Conservation (phyloP, 2,329 filamentous ascomycete genomes). For the Hypocrella siamensis region DNA sequence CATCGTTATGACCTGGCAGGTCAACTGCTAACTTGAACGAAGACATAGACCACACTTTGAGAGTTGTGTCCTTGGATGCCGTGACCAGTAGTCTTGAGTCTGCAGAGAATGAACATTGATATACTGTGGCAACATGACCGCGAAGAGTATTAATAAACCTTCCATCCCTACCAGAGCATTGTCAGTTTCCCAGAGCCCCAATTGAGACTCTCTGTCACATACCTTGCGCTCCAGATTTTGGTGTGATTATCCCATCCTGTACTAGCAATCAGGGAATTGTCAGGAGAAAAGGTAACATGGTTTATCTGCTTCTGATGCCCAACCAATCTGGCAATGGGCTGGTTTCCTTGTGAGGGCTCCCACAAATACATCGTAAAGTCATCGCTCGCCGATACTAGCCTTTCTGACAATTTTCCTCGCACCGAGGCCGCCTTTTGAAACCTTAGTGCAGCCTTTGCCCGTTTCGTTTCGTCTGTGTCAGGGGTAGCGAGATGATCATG, state of each 20-base stretch:
- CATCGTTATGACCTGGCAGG: constrained; percentile 78
- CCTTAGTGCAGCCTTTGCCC: constrained; percentile 59
- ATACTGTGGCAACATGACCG: constrained; percentile 80
- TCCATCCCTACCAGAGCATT: constrained; percentile 32
- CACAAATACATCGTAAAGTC: constrained; percentile 96
- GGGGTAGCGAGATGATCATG: constrained; percentile 69
- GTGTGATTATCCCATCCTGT: constrained; percentile 89
- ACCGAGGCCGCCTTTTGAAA: constrained; percentile 76
- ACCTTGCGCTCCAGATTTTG: constrained; percentile 74
- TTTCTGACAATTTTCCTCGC: constrained; percentile 63
- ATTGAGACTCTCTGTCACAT: constrained; percentile 12
- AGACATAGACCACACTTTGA: constrained; percentile 89
- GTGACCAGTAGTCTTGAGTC: constrained; percentile 84
- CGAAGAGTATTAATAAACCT: constrained; percentile 78
- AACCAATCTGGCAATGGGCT: constrained; percentile 75
- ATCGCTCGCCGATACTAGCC: constrained; percentile 79
- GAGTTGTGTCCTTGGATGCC: constrained; percentile 77
- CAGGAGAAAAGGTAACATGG: constrained; percentile 85
- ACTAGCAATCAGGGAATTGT: constrained; percentile 75
- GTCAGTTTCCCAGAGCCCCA: not conserved
- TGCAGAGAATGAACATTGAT: constrained; percentile 82
- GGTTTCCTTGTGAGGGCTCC: constrained; percentile 64
- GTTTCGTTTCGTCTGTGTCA: constrained; percentile 50
- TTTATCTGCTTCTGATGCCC: constrained; percentile 97
- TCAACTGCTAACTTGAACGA: constrained; percentile 68